These are phyloP conservation scores for Brassica cretica DNA, from an alignment of 345 rosid species.

Conservation along the genomic window DNA sequence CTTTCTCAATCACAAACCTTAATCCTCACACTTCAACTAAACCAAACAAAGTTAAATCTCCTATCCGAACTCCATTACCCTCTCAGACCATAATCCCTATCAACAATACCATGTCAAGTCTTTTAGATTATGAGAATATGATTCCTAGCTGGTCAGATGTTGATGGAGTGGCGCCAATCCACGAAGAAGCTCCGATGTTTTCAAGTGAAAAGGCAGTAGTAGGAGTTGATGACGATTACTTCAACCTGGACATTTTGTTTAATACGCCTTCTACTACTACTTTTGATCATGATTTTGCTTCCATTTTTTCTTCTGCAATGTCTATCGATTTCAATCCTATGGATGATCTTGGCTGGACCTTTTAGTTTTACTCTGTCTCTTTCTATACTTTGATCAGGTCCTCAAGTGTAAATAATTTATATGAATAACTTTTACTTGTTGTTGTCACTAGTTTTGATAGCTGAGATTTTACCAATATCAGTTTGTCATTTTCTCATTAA, in stretches of 20 bases:
- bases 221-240: conserved; percentile 19
- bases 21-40: conserved; percentile 28
- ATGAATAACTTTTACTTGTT: neutral
- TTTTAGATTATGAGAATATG: conserved; percentile 31
- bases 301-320: conserved; percentile 35
- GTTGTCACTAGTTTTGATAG: conserved; percentile 24
- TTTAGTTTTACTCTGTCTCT: conserved; percentile 26
- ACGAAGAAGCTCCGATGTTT: conserved; percentile 30
- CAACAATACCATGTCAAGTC: conserved; percentile 28
- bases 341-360: conserved; percentile 42
- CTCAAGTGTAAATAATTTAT: neutral
- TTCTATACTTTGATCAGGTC: neutral
- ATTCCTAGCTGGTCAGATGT: conserved; percentile 31
- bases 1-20: conserved; percentile 35
- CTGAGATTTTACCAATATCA: conserved; percentile 5
- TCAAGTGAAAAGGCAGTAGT: conserved; percentile 17
- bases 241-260: conserved; percentile 39
- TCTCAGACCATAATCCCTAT: conserved; percentile 13
- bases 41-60: conserved; percentile 34
- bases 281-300: conserved; percentile 44
- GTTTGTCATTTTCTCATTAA: neutral
- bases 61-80: conserved; percentile 16
- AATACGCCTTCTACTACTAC: conserved; percentile 29
- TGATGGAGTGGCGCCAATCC: conserved; percentile 23
- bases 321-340: conserved; percentile 38